Conservation (phyloP, 1,284 basidiomycete species). For the Microstroma glucosiphilum region DNA sequence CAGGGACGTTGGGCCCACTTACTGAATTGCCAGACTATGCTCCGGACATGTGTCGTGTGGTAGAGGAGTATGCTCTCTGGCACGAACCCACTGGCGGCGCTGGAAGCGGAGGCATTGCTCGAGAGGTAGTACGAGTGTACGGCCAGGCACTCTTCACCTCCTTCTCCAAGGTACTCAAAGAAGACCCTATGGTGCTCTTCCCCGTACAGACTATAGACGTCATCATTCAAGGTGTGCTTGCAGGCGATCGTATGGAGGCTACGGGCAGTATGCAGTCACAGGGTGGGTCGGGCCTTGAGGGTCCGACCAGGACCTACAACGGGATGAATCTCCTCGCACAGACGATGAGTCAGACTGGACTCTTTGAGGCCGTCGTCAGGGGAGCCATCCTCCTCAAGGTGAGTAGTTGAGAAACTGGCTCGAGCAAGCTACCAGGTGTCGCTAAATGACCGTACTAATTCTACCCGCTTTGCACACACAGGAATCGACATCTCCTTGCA, state of each 20-base stretch:
- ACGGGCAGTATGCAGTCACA: conserved; percentile 4
- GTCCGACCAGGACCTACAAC: neutral
- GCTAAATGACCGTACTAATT: neutral
- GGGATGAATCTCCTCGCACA: conserved; percentile 19
- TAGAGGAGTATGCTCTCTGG: conserved; percentile 40
- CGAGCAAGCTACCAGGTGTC: neutral
- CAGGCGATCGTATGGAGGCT: conserved; percentile 7
- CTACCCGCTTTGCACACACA: conserved; percentile 8
- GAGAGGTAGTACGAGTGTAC: conserved; percentile 17
- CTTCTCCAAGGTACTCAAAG: conserved; percentile 27
- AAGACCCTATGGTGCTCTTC: conserved; percentile 32
- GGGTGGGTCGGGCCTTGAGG: neutral
- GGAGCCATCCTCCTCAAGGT: conserved; percentile 28
- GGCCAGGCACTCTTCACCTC: conserved; percentile 29
- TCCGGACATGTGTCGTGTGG: conserved; percentile 38
- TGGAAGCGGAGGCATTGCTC: conserved; percentile 1
- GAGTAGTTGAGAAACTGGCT: neutral
- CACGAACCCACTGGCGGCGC: conserved; percentile 24
- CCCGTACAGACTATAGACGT: conserved; percentile 35
- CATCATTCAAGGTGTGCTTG: conserved; percentile 31
- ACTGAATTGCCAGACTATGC: conserved; percentile 41
- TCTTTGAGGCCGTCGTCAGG: conserved; percentile 32
- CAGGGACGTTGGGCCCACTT: conserved; percentile 11
- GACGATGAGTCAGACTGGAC: conserved; percentile 24
- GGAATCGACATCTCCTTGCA: conserved; percentile 36